Base-by-base conservation (phyloP, 164 flowering plant genomes). In the Vitis labrusca region DNA sequence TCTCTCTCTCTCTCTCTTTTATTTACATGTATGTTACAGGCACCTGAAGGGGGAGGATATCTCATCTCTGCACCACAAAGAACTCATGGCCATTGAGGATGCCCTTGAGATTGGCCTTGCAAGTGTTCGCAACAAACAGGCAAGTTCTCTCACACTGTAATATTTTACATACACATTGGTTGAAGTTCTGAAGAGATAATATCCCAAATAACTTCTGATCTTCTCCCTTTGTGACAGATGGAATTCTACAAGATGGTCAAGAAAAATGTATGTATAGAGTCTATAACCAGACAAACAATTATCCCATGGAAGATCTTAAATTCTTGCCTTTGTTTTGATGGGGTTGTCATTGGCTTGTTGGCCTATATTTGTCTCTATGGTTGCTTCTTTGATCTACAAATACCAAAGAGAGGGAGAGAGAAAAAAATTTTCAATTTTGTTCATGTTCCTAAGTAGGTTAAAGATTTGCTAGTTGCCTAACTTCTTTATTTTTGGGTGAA, bases 21-120 rank as follows among this genome's bases (percentile, higher is more conserved):
- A 23, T 47, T 9, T 27, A 53, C 17, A 57, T 52, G 13, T 19
- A 51, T 64, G 48, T 19, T 71, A 10, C 54, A 93, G 98, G 97
- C 98, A 93, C 75, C 71, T 91, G 78, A 89, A 81, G 52, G 97
- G 97, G n/a, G 90, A 89, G 65, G 98, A 93, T 74, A 68, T 93
- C 57, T 74, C 77, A 54, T 82, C 92, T 50, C 68, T 93, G 76
- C 64, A 70, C 61, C 72, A 66, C 69, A 79, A 68, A 69, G 94
- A 91, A 60, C 90, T 93, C 47, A 80, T 81, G 64, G 70, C 76
- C 63, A 55, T 89, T 1, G 98, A 93, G 73, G 85, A 84, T 19
- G 85, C 85, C 58, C 86, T 93, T 3, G 83, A 91, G 62, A 79
- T 75, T 66, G 98, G 98, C 50, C 78, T 86, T 44, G 30, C 71